Conservation (phyloP, 805 yeast genomes). For the Spencermartinsiella europaea region DNA sequence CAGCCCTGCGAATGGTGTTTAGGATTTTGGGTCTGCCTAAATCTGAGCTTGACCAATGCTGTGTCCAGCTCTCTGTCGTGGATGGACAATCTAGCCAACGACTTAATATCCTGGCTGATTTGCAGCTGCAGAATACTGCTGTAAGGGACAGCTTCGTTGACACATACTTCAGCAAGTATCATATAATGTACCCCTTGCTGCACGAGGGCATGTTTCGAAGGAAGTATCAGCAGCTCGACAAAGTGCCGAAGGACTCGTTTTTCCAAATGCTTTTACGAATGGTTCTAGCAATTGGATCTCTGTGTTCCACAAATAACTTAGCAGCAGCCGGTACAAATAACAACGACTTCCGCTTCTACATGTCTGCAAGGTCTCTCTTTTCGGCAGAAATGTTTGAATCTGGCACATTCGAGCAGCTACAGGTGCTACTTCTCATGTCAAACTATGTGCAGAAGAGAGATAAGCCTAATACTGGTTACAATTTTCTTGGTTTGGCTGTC, state of each 20-base stretch:
- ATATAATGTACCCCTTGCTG: constrained; percentile 52
- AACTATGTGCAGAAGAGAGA: constrained; percentile 60
- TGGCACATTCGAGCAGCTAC: constrained; percentile 52
- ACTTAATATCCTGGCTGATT: constrained; percentile 27
- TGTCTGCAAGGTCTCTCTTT: constrained; percentile 44
- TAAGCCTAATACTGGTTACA: constrained; percentile 66
- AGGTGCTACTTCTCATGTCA: constrained; percentile 49
- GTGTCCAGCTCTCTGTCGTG: constrained; percentile 1
- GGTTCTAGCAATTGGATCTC: constrained; percentile 54
- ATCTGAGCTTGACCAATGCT: neutral
- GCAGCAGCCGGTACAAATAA: constrained; percentile 42
- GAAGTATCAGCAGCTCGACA: constrained; percentile 37
- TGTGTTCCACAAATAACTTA: constrained; percentile 39
- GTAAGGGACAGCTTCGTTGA: constrained; percentile 33
- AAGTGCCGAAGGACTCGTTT: constrained; percentile 36
- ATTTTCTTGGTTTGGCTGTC: constrained; percentile 56
- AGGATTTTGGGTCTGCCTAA: constrained; percentile 1
- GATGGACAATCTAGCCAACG: neutral
- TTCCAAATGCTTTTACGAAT: constrained; percentile 51
- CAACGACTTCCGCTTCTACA: constrained; percentile 47
- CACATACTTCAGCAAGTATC: constrained; percentile 49
- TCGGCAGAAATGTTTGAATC: constrained; percentile 49
- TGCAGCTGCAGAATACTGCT: constrained; percentile 15
- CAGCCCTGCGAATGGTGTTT: neutral
- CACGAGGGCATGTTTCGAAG: constrained; percentile 45